A percentile compares a stretch with the other conserved stretches of the same genome.
Evolutionary conservation across 495 filamentous ascomycete genomes (phyloP).

Genomic region (Rhypophila decipiens): DNA sequence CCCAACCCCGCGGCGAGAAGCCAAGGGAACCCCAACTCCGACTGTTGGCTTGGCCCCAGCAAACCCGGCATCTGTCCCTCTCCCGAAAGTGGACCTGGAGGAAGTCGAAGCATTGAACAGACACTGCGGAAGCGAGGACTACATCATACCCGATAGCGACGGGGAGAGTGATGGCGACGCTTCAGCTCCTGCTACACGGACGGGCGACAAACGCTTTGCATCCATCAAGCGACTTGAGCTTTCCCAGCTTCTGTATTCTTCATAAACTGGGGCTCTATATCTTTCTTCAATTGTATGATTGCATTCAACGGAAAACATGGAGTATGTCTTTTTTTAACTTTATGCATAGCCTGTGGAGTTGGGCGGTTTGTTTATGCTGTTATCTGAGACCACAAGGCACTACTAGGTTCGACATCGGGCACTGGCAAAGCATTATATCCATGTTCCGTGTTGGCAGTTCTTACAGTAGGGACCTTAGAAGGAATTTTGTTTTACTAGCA

Average conservation of each 20-base stretch:
- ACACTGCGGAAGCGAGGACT: conserved; percentile 66
- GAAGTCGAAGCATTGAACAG: conserved; percentile 32
- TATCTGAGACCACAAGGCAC: too few relatives aligned
- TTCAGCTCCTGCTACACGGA: conserved; percentile 11
- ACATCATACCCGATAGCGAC: conserved; percentile 65
- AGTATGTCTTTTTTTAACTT: conserved; percentile 4
- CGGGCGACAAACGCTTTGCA: neutral
- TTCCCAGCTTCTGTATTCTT: conserved; percentile 49
- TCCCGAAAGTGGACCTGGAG: conserved; percentile 34
- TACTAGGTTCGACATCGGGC: too few relatives aligned
- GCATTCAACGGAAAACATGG: neutral
- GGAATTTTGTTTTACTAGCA: too few relatives aligned
- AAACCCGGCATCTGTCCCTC: conserved; percentile 35
- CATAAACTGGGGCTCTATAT: too few relatives aligned
- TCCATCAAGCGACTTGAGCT: conserved; percentile 38
- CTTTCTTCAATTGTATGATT: too few relatives aligned
- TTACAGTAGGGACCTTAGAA: too few relatives aligned
- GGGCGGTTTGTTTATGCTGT: too few relatives aligned
- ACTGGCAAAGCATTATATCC: too few relatives aligned
- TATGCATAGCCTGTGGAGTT: conserved; percentile 21
- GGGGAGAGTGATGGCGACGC: conserved; percentile 45
- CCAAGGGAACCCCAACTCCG: conserved; percentile 10
- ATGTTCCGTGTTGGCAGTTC: too few relatives aligned
- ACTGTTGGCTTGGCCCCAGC: conserved; percentile 19
- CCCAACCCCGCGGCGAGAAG: conserved; percentile 6